Conservation (phyloP, 2,329 filamentous ascomycete species). For the Onygenales sp. region DNA sequence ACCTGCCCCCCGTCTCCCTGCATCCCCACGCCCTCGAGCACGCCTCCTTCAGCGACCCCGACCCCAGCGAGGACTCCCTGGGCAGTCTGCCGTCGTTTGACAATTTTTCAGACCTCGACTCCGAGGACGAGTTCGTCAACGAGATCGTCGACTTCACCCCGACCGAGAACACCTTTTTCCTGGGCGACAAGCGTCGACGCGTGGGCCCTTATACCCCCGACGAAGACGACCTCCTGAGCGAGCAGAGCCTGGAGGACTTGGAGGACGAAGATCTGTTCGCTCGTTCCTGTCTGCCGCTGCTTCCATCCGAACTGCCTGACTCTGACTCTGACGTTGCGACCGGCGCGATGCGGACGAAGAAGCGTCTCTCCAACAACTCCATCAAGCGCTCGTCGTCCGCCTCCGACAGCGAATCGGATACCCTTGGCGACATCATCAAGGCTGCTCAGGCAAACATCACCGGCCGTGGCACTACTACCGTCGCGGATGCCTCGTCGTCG, state of each 20-base stretch:
- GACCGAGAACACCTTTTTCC: conserved; percentile 48
- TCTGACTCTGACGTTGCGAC: conserved; percentile 37
- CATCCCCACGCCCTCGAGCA: neutral
- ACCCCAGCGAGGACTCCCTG: conserved; percentile 37
- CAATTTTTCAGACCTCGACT: conserved; percentile 80
- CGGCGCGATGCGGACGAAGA: conserved; percentile 39
- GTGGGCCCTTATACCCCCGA: conserved; percentile 61
- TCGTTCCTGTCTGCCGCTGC: conserved; percentile 53
- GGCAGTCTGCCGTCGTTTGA: conserved; percentile 66
- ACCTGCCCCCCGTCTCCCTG: conserved; percentile 15
- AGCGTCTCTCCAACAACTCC: conserved; percentile 33
- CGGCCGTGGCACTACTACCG: conserved; percentile 31
- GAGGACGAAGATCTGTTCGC: conserved; percentile 57
- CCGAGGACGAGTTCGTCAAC: conserved; percentile 76
- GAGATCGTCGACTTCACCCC: conserved; percentile 61
- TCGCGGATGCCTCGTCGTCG: conserved; percentile 27
- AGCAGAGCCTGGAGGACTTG: conserved; percentile 66
- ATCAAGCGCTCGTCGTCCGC: conserved; percentile 18
- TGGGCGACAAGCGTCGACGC: conserved; percentile 61
- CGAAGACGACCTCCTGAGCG: conserved; percentile 67
- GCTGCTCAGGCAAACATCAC: conserved; percentile 22
- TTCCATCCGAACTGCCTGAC: conserved; percentile 39
- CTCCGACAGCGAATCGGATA: conserved; percentile 22
- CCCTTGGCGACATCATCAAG: conserved; percentile 16
- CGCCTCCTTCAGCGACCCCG: conserved; percentile 28